These are phyloP conservation scores for Ascobolus immersus DNA, from an alignment of 495 filamentous ascomycete species.

Conservation along the genomic window DNA sequence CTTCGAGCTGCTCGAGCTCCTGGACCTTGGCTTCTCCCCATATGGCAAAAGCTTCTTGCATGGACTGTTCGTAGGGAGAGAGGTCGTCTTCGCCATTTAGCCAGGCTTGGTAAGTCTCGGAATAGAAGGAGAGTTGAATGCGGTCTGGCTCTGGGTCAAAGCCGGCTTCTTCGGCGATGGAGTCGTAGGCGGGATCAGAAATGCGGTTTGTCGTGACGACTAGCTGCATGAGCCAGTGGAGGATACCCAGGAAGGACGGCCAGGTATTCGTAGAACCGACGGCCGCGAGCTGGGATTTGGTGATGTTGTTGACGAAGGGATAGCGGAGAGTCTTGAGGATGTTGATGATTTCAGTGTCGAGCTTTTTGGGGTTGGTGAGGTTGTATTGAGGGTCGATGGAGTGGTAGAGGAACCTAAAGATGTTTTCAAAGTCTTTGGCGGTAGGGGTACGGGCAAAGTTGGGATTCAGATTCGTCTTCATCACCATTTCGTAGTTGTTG, in stretches of 20 bases:
- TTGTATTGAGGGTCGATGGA: slow-evolving; percentile 79
- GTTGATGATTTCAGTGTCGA: slow-evolving; percentile 78
- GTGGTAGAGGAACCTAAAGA: slow-evolving; percentile 95
- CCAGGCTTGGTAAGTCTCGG: slow-evolving; percentile 77
- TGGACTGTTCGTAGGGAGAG: slow-evolving; percentile 54
- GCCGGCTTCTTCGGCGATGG: slow-evolving; percentile 32
- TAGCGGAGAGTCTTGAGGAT: slow-evolving; percentile 83
- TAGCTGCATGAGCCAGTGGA: slow-evolving; percentile 98
- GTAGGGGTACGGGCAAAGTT: slow-evolving; percentile 83
- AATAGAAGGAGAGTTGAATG: slow-evolving; percentile 80
- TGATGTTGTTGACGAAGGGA: slow-evolving; percentile 78
- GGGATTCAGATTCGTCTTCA: slow-evolving; percentile 68
- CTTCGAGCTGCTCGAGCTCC: slow-evolving; percentile 59
- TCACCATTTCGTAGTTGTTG: slow-evolving; percentile 89
- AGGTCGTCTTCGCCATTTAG: slow-evolving; percentile 67
- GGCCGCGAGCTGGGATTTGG: slow-evolving; percentile 77
- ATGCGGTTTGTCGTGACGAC: slow-evolving; percentile 74
- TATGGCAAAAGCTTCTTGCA: slow-evolving; percentile 70
- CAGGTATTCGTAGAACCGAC: slow-evolving; percentile 79
- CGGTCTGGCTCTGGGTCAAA: slow-evolving; percentile 67
- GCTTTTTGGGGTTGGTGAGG: slow-evolving; percentile 47
- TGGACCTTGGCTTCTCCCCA: slow-evolving; percentile 56
- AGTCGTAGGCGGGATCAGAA: slow-evolving; percentile 39
- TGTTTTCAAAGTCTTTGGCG: slow-evolving; percentile 86
- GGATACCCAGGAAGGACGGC: slow-evolving; percentile 71